Conservation (phyloP, 805 yeast species). For the Cyberlindnera suaveolens region DNA sequence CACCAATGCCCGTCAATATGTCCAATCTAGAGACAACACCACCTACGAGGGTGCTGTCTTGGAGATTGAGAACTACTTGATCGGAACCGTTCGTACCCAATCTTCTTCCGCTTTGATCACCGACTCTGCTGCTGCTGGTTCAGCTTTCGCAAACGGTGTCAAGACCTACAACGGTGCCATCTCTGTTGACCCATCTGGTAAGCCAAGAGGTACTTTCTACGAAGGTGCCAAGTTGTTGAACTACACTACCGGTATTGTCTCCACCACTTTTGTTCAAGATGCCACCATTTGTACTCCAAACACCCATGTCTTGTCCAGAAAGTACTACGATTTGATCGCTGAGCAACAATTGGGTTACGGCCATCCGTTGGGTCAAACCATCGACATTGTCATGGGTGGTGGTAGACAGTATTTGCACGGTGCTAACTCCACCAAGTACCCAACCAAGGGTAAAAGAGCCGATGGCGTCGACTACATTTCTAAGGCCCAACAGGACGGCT, state of each 20-base stretch:
- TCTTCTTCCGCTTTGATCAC: conserved; percentile 72
- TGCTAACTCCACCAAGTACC: conserved; percentile 23
- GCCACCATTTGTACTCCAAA: conserved; percentile 92
- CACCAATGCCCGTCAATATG: conserved; percentile 69
- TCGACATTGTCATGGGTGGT: conserved; percentile 84
- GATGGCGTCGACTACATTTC: conserved; percentile 65
- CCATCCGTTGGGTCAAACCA: conserved; percentile 70
- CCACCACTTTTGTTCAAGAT: conserved; percentile 85
- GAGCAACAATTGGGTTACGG: conserved; percentile 71
- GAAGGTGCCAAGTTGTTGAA: conserved; percentile 83
- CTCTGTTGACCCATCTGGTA: conserved; percentile 63
- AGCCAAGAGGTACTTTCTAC: conserved; percentile 78
- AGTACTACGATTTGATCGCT: conserved; percentile 77
- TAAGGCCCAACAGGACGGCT: conserved; percentile 55
- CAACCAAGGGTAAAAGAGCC: conserved; percentile 49
- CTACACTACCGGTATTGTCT: conserved; percentile 80
- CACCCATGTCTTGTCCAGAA: conserved; percentile 67
- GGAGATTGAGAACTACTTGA: conserved; percentile 56
- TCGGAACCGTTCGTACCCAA: conserved; percentile 84
- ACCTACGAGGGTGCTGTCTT: conserved; percentile 51
- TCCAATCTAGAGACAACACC: conserved; percentile 44
- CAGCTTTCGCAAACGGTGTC: conserved; percentile 78
- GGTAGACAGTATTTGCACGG: conserved; percentile 83
- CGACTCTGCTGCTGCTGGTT: conserved; percentile 95
- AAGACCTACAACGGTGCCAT: conserved; percentile 90